Percentiles rank a stretch among this genome's conserved stretches.
phyloP scores from a whole-genome alignment of 306 rosid genomes.

The Dryas octopetala region DNA sequence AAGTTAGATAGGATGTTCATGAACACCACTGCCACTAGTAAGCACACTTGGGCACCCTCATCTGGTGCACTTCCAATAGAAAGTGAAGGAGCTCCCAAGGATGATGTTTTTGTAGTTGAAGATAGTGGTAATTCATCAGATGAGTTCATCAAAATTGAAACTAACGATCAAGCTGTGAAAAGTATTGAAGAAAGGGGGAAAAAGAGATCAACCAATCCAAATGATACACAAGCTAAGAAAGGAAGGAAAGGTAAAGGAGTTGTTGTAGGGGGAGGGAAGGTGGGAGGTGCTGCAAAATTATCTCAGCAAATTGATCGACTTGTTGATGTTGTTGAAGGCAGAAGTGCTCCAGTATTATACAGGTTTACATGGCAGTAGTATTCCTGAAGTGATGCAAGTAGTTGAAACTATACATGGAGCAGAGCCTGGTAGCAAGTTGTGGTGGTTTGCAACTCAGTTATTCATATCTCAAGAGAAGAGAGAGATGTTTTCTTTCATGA shows the following conservation, averaged over 20 bases:
- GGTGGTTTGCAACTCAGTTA: too few species aligned
- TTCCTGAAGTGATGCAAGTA: neutral
- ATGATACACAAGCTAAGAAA: neutral
- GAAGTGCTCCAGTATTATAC: neutral
- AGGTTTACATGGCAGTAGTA: neutral
- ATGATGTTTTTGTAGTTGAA: neutral
- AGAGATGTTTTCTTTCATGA: too few species aligned
- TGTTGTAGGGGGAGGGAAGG: neutral
- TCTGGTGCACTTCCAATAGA: too few species aligned
- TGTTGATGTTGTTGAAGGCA: neutral
- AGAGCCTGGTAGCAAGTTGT: too few species aligned
- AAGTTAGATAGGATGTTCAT: neutral
- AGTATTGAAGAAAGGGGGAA: neutral
- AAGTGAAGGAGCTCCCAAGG: neutral
- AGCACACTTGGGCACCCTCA: too few species aligned
- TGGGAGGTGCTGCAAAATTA: neutral
- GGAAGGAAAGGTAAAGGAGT: slow-evolving; percentile 6
- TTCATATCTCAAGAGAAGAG: too few species aligned
- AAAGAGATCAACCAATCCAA: neutral
- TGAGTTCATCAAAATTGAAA: neutral
- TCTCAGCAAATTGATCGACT: neutral
- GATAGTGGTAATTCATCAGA: neutral
- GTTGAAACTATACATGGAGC: too few species aligned
- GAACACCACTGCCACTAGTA: neutral
- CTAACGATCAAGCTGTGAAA: neutral